phyloP scores from a whole-genome alignment of 345 rosid species.

The rapeseed (Brassica napus) region DNA sequence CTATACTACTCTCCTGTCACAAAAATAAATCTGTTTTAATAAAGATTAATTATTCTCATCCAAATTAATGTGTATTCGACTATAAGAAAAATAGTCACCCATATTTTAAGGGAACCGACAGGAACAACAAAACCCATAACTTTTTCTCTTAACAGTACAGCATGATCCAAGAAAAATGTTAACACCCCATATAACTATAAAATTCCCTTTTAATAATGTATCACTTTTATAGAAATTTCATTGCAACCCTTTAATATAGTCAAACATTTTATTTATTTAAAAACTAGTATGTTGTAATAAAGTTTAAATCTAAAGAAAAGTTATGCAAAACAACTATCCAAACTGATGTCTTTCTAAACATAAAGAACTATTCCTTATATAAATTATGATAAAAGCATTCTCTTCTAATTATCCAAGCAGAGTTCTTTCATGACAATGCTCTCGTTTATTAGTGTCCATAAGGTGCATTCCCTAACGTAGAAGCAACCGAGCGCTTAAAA shows the following conservation, averaged over 20 bases:
- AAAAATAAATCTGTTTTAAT: neutral
- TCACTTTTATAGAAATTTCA: constrained; percentile 4
- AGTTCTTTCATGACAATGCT: neutral
- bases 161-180: neutral
- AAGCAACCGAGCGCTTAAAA: neutral
- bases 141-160: constrained; percentile 1
- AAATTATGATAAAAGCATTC: neutral
- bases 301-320: neutral
- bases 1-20: neutral
- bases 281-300: neutral
- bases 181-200: neutral
- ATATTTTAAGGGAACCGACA: neutral
- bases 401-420: neutral
- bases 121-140: constrained; percentile 8
- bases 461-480: neutral
- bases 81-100: neutral
- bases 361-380: neutral
- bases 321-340: neutral
- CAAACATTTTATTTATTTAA: neutral
- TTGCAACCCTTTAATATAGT: neutral
- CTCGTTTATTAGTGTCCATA: constrained; percentile 3
- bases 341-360: neutral
- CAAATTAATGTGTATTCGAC: neutral
- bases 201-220: neutral
- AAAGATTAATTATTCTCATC: neutral